Evolutionary conservation across 164 flowering plant species (phyloP).

Genomic region (Umbilicus rupestris): DNA sequence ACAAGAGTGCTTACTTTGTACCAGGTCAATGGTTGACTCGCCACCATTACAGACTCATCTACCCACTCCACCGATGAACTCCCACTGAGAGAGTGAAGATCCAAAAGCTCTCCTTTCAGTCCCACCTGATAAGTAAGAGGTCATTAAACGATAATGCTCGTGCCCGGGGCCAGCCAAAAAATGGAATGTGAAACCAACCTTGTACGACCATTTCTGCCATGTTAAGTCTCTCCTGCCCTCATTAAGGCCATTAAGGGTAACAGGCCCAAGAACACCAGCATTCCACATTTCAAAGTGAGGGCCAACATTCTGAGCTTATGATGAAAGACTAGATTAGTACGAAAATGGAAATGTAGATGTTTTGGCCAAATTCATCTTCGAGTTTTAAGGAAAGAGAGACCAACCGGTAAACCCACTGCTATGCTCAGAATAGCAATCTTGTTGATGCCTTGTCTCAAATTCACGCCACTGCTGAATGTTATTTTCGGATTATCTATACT

Average conservation of each 20-base stretch:
- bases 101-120: slow-evolving; percentile 65
- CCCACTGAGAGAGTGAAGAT: slow-evolving; percentile 69
- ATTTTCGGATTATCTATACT: slow-evolving; percentile 58
- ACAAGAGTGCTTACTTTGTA: slow-evolving; percentile 47
- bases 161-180: background rate
- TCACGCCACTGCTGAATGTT: slow-evolving; percentile 47
- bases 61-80: slow-evolving; percentile 77
- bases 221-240: slow-evolving; percentile 73
- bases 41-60: slow-evolving; percentile 36
- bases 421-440: slow-evolving; percentile 70
- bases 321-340: slow-evolving; percentile 1
- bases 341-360: background rate
- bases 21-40: slow-evolving; percentile 72
- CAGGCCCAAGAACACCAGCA: slow-evolving; percentile 94
- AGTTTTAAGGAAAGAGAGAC: slow-evolving; percentile 19
- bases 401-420: slow-evolving; percentile 92
- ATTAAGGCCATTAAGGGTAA: slow-evolving; percentile 62
- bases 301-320: slow-evolving; percentile 66
- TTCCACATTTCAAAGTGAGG: slow-evolving; percentile 84
- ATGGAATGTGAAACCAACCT: slow-evolving; percentile 31
- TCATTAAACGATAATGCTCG: slow-evolving; percentile 1
- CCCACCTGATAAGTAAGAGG: slow-evolving; percentile 47
- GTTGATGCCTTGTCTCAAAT: slow-evolving; percentile 69
- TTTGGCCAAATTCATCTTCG: background rate
- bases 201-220: slow-evolving; percentile 91